Evolutionary conservation across 345 rosid genomes (phyloP).

Genomic region (Citrus maxima): DNA sequence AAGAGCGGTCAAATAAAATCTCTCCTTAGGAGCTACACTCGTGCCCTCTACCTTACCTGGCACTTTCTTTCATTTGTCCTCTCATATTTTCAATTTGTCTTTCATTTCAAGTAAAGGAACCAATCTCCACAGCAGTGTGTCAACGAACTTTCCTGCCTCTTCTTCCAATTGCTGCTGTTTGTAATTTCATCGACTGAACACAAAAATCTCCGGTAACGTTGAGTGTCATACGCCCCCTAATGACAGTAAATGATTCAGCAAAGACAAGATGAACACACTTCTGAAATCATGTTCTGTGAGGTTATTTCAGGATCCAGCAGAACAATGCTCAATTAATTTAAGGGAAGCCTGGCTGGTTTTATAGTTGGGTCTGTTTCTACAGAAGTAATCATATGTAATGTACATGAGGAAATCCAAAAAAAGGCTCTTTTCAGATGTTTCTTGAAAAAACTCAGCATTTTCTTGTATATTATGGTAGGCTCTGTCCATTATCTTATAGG

Average conservation of each 20-base stretch:
- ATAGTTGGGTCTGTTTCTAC: slow-evolving; percentile 27
- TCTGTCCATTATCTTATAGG: slow-evolving; percentile 41
- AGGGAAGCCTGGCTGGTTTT: slow-evolving; percentile 17
- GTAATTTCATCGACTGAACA: background rate
- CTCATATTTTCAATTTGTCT: background rate
- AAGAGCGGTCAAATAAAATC: background rate
- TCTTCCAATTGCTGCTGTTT: background rate
- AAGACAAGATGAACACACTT: background rate
- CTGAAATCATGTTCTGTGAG: background rate
- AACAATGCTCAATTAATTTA: slow-evolving; percentile 22
- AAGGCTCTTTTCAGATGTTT: slow-evolving; percentile 43
- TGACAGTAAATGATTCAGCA: background rate
- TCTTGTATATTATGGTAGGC: slow-evolving; percentile 33
- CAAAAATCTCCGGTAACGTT: background rate
- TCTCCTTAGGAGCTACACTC: background rate
- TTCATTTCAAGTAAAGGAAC: background rate
- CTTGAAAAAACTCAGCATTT: slow-evolving; percentile 14
- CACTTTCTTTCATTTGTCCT: background rate
- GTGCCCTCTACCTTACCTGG: background rate
- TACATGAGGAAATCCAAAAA: slow-evolving; percentile 75
- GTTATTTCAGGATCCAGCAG: slow-evolving; percentile 16
- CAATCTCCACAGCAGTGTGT: background rate
- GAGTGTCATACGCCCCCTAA: background rate
- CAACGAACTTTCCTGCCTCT: background rate
- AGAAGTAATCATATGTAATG: slow-evolving; percentile 52